These are phyloP conservation scores for Metschnikowia anglica DNA, from an alignment of 805 yeast genomes.

Conservation along the genomic window DNA sequence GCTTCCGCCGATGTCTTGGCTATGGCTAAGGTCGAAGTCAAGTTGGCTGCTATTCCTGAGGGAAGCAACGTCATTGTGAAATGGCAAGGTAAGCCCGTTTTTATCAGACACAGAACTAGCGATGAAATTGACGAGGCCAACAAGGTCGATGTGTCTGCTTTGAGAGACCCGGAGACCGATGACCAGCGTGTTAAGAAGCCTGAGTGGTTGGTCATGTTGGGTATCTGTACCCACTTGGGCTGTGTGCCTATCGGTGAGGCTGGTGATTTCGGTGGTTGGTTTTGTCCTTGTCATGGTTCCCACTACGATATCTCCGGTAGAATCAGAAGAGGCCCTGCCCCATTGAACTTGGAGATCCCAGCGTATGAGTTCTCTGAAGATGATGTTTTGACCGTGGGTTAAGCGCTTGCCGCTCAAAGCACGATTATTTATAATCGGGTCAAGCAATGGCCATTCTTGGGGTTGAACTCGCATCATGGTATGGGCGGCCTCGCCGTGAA, in stretches of 20 bases:
- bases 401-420: conserved; percentile 22
- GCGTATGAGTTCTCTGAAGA: conserved; percentile 74
- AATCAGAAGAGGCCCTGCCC: conserved; percentile 99
- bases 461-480: background rate
- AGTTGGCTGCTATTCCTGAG: conserved; percentile 87
- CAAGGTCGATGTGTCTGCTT: conserved; percentile 64
- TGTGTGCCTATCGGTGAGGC: conserved; percentile 99
- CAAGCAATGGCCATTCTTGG: background rate
- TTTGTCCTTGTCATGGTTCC: conserved; percentile 99
- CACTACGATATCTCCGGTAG: conserved; percentile 99
- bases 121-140: conserved; percentile 95
- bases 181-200: conserved; percentile 93
- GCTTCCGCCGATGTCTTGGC: conserved; percentile 99
- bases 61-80: conserved; percentile 98
- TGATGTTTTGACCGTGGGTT: conserved; percentile 89
- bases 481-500: too few relatives aligned
- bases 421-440: background rate
- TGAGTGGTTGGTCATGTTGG: conserved; percentile 98
- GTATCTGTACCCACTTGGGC: conserved; percentile 99
- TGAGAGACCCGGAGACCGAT: conserved; percentile 95
- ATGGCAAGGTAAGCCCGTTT: conserved; percentile 99
- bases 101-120: conserved; percentile 96
- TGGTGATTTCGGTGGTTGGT: conserved; percentile 99
- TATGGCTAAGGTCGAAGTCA: conserved; percentile 98
- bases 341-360: conserved; percentile 96